These are phyloP conservation scores for Vitis hybrid DNA, from an alignment of 177 flowering plant species.

Conservation along the genomic window DNA sequence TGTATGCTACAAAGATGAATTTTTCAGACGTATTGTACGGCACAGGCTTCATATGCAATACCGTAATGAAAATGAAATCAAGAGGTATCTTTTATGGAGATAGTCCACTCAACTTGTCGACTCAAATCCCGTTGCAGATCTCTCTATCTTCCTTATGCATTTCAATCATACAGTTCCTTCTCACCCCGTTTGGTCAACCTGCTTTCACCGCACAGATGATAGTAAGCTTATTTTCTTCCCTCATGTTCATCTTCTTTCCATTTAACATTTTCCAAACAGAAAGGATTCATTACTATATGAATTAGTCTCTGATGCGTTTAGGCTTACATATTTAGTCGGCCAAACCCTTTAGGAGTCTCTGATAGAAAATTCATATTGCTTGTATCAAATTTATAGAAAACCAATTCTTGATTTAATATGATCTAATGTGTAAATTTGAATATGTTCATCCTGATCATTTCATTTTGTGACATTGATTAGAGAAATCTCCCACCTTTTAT, in stretches of 20 bases:
- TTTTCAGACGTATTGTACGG: not conserved
- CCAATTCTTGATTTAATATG: too few species aligned
- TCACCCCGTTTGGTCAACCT: slow-evolving; percentile 8
- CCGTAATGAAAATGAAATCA: not conserved
- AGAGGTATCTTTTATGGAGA: not conserved
- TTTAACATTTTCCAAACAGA: not conserved
- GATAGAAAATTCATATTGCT: too few species aligned
- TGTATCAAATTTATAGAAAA: too few species aligned
- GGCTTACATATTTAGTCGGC: too few species aligned
- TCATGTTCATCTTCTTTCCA: not conserved
- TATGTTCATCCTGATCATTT: too few species aligned
- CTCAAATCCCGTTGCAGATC: not conserved
- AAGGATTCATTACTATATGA: too few species aligned
- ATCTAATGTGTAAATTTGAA: too few species aligned
- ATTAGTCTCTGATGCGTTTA: too few species aligned
- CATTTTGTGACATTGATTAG: too few species aligned
- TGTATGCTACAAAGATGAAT: not conserved
- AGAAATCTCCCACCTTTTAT: too few species aligned
- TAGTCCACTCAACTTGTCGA: not conserved
- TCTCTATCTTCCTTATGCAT: not conserved
- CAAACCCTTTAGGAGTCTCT: too few species aligned
- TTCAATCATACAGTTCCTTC: slow-evolving; percentile 1
- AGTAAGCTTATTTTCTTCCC: not conserved
- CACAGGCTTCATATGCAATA: not conserved
- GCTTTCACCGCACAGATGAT: slow-evolving; percentile 7